Base-by-base conservation (phyloP, 179 eudicot species). In the Spergularia azorica region DNA sequence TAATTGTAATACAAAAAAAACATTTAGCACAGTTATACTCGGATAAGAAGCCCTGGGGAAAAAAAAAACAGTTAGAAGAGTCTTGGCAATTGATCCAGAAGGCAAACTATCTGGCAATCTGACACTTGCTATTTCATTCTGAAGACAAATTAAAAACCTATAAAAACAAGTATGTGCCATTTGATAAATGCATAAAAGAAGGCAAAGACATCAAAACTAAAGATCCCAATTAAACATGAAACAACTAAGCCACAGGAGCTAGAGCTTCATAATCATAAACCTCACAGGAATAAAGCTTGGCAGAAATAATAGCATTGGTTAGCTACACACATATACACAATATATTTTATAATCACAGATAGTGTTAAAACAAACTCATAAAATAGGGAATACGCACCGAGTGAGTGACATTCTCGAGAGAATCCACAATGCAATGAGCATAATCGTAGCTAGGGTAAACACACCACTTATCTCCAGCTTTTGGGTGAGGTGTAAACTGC, bases 401-500 rank as follows among this genome's bases (percentile, higher is more conserved):
- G 79, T 95, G 99, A 68, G 98, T 95, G 60, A 93, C 81, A 78
- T 95, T 87, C 82, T 95, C 99, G 41, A 95, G 91, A 79, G 99
- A 95, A 88, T 95, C 98, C 41, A 95, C 99, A 75, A 80, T 88
- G 81, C 98, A 95, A 77, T 95, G 99, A 56, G 97, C 87, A 74
- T 81, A 93, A 82, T 95, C 99, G 75, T 95, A 95, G 84, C 97
- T 95, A 63, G 97, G 99, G 78, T 95, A 95, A 72, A 95, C 90
- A 75, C 97, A 95, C 99, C 98, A 93, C 80, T 87, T 91, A 78
- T 95, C 97, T 82, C 98, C 99, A 9, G 98, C 97, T 76, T 93
- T 97, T 67, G 99, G 99, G 85, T 95, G 99, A 81, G 94, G 90
- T 11, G 99, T 87, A 74, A 91, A 95, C 99, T 95, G 94, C 73